A percentile compares a stretch with the other conserved stretches of the same genome.
These are phyloP conservation scores for Alternaria longipes DNA, from an alignment of 2,329 filamentous ascomycete species.

Conservation along the genomic window DNA sequence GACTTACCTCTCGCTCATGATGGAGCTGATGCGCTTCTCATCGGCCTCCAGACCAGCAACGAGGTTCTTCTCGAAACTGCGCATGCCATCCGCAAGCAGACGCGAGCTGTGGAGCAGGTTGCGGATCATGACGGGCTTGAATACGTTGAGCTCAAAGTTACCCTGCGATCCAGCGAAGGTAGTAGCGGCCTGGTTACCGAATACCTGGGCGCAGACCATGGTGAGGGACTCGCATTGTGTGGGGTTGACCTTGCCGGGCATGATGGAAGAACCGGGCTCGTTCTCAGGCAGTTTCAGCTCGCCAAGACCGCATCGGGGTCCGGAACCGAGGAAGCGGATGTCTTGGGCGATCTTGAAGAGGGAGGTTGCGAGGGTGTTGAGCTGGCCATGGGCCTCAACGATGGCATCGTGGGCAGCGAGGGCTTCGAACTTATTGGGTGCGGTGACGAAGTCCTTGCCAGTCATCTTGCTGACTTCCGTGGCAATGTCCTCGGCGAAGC, in stretches of 20 bases:
- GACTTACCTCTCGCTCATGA: slow-evolving; percentile 91
- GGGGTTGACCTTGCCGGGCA: slow-evolving; percentile 99
- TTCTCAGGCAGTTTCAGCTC: slow-evolving; percentile 96
- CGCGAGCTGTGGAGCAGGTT: slow-evolving; percentile 93
- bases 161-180: slow-evolving; percentile 97
- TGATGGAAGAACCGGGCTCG: slow-evolving; percentile 96
- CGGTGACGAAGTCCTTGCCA: slow-evolving; percentile 91
- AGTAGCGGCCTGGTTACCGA: slow-evolving; percentile 93
- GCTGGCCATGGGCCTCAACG: slow-evolving; percentile 89
- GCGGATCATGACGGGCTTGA: slow-evolving; percentile 95
- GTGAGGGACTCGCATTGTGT: slow-evolving; percentile 98
- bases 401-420: slow-evolving; percentile 95
- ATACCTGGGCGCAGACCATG: slow-evolving; percentile 97
- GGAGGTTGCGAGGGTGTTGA: slow-evolving; percentile 91
- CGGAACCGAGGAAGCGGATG: slow-evolving; percentile 94
- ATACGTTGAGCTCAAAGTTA: slow-evolving; percentile 98
- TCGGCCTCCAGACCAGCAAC: slow-evolving; percentile 89
- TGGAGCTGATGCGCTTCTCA: slow-evolving; percentile 86
- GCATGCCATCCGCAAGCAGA: slow-evolving; percentile 90
- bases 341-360: slow-evolving; percentile 99
- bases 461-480: slow-evolving; percentile 92
- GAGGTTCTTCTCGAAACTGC: slow-evolving; percentile 92
- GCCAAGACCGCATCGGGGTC: slow-evolving; percentile 92
- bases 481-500: slow-evolving; percentile 93
- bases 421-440: slow-evolving; percentile 98